These are phyloP conservation scores for Dryas integrifolia DNA, from an alignment of 331 rosid species.

Conservation along the genomic window DNA sequence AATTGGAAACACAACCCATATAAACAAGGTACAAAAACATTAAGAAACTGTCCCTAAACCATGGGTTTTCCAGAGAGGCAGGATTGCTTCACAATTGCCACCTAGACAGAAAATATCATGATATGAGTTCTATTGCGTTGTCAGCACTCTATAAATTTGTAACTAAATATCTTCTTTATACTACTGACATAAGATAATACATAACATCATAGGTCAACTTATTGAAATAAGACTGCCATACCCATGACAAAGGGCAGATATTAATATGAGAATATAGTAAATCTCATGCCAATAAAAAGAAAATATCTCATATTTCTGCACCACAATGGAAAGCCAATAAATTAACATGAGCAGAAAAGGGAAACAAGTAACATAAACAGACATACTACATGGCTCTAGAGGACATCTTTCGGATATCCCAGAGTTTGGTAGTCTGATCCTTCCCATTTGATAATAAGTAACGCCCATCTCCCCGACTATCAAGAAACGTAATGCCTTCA, in stretches of 20 bases:
- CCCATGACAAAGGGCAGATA: background rate
- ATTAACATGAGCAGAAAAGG: slow-evolving; percentile 25
- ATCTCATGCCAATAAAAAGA: background rate
- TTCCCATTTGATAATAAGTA: slow-evolving; percentile 88
- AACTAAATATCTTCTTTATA: background rate
- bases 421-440: slow-evolving; percentile 87
- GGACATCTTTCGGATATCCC: slow-evolving; percentile 93
- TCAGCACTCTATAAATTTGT: background rate
- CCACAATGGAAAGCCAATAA: background rate
- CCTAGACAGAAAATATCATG: background rate
- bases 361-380: background rate
- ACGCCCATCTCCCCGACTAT: slow-evolving; percentile 87
- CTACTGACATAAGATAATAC: background rate
- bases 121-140: background rate
- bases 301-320: background rate
- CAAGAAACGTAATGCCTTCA: slow-evolving; percentile 79
- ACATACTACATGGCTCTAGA: slow-evolving; percentile 31
- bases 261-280: background rate
- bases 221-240: background rate
- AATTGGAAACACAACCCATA: background rate
- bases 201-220: background rate
- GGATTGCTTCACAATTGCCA: background rate
- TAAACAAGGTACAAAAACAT: background rate
- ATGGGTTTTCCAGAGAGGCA: background rate
- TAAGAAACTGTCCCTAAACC: background rate